Base-by-base conservation (phyloP, 768 basidiomycete genomes). In the Xerocomellus amylosporus region DNA sequence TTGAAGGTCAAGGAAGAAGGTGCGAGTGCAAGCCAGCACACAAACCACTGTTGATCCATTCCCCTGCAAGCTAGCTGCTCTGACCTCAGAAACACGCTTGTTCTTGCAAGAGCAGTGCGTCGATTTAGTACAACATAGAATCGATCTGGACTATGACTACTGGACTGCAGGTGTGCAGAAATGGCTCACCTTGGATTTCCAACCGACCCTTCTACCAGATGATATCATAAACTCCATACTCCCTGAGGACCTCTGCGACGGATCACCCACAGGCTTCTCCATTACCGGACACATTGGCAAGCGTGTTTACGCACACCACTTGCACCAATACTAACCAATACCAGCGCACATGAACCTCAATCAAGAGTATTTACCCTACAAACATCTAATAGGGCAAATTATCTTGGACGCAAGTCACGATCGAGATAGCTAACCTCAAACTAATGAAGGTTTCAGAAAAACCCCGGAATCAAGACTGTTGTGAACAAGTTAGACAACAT, bases 401-500 rank as follows among this genome's bases (percentile, higher is more conserved):
- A 83, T 98, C 39, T 75, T 98, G 38, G 94, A 98, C 71, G 96
- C 92, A 62, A 60, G 90, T 73, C 24, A 6, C 8, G 8, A 14
- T 43, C 13, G 13, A 53, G 55, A 28, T 12, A 2, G 2, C 8
- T 15, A 36, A 49, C 36, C 34, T 51, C 42, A 36, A 46, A 39
- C 47, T 63, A 28, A 71, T 41, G 31, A 10, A 30, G 14, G 4
- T 15, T 40, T 9, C 59, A 97, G 94, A 98, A 99, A 90, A 94
- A 93, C 67, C 79, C 80, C 20, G 73, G 73, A 22, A 76, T 96
- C 38, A 80, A 79, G 62, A 98, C 96, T 0, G 93, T 98, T 3
- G 94, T 99, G 38, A 98, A 99, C 75, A 99, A 98, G 71, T 74
- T 97, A 34, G 83, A 95, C 60, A 83, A 72, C 37, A 98, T 98